Base-by-base conservation (phyloP, 2,329 filamentous ascomycete species). In the Diaporthe citriasiana region DNA sequence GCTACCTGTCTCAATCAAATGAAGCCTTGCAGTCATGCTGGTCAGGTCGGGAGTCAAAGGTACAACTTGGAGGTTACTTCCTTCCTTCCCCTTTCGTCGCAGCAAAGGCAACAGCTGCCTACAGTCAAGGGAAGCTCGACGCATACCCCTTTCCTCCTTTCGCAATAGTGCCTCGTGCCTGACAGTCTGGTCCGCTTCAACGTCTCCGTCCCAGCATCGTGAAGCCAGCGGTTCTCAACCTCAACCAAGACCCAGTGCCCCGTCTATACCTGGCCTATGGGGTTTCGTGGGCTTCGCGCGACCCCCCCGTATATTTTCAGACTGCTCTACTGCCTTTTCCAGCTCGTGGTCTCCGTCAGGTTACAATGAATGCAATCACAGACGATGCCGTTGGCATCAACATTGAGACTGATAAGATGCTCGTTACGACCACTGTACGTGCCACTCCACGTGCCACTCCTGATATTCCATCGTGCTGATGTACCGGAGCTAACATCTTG, bases 401-500 rank as follows among this genome's bases (percentile, higher is more conserved):
- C 17, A 17, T 53, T 19, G 63, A 50, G 19, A 22, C 35, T 22
- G 63, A 56, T 42, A 65, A 73, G 22, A 70, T 42, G 45, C 68
- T 66, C 50, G 30, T 74, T 15, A 56, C 59, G 5, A 22, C 45
- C 42, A 50, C 57, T 17, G 73, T 74, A 68, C 25, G 40, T 22
- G 17, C 45, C 13, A 5, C 2, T 17, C n/a, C 4, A 68, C 25
- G 40, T 22, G 17, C 45, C 13, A 5, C 2, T 17, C n/a, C 4
- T 15, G 7, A 19, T 19, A 17, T 40, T 9, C 1, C 22, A 4
- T 19, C 4, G 22, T 22, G 3, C 8, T n/a, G 40, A 12, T 9
- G 19, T 40, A 13, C 47, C 22, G n/a, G 0, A 25, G 25, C 30
- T 68, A 17, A 68, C 47, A 12, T 51, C 13, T 30, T 25, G 30